Evolutionary conservation across 139 green algal genomes (phyloP).

Genomic region (Auxenochlorella pyrenoidosa): DNA sequence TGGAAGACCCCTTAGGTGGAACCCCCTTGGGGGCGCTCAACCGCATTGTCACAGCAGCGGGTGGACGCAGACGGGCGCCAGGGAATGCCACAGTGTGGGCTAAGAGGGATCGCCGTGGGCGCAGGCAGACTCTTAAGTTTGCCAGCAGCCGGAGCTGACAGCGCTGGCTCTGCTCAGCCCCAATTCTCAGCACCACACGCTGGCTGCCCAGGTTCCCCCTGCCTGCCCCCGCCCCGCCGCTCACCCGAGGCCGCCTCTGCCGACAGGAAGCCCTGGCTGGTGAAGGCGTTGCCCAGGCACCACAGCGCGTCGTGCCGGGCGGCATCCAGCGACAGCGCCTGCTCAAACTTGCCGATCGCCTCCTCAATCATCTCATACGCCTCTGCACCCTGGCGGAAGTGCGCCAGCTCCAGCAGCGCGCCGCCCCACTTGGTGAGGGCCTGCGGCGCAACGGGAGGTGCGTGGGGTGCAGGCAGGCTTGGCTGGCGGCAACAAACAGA

Average conservation of each 20-base stretch:
- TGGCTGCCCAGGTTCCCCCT: too few relatives aligned
- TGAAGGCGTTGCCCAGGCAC: constrained; percentile 98
- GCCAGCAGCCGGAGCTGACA: too few relatives aligned
- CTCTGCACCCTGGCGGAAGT: constrained; percentile 91
- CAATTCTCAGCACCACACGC: too few relatives aligned
- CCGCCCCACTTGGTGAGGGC: constrained; percentile 94
- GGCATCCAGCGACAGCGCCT: constrained; percentile 77
- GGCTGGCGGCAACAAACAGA: too few relatives aligned
- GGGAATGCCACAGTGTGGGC: too few relatives aligned
- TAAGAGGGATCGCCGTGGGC: too few relatives aligned
- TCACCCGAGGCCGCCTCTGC: constrained; percentile 16
- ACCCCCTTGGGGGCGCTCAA: too few relatives aligned
- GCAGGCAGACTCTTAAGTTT: too few relatives aligned
- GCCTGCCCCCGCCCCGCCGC: not conserved
- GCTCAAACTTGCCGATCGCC: constrained; percentile 36
- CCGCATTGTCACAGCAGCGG: too few relatives aligned
- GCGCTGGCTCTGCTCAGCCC: too few relatives aligned
- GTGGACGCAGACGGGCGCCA: too few relatives aligned
- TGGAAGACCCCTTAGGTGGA: too few relatives aligned
- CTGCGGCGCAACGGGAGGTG: constrained; percentile 59
- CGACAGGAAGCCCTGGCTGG: constrained; percentile 63
- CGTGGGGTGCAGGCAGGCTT: not conserved
- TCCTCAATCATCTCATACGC: constrained; percentile 90
- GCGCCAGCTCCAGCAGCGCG: constrained; percentile 96
- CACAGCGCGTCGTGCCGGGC: constrained; percentile 89